These are phyloP conservation scores for Phytophthora pisi DNA, from an alignment of 352 stramenopile species.

Conservation along the genomic window DNA sequence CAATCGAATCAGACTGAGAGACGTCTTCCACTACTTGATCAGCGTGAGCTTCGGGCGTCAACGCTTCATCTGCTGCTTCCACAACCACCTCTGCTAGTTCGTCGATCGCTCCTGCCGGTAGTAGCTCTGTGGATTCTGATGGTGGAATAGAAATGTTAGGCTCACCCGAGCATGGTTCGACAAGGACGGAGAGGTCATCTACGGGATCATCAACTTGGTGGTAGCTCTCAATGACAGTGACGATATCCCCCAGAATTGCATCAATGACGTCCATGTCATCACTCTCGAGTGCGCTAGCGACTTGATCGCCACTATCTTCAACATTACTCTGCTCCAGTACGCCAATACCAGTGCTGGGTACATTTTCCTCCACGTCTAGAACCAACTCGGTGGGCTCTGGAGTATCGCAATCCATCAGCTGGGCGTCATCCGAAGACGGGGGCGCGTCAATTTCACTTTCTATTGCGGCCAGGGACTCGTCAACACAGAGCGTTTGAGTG, in stretches of 20 bases:
- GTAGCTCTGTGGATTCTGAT: not conserved
- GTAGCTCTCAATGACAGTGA: constrained; percentile 17
- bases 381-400: not conserved
- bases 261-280: not conserved
- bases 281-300: not conserved
- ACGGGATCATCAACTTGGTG: not conserved
- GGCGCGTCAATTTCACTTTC: not conserved
- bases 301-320: not conserved
- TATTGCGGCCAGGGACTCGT: not conserved
- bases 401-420: not conserved
- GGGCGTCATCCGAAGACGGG: not conserved
- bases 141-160: not conserved
- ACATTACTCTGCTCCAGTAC: not conserved
- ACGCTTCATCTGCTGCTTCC: not conserved
- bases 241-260: constrained; percentile 3
- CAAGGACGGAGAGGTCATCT: not conserved
- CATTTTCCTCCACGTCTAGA: not conserved
- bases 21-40: not conserved
- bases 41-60: not conserved
- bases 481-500: not conserved
- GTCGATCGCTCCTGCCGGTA: not conserved
- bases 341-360: not conserved
- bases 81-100: not conserved
- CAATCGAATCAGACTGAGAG: constrained; percentile 7
- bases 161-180: not conserved